Conservation (phyloP, 805 yeast species). For the Diddensiella santjacobensis region DNA sequence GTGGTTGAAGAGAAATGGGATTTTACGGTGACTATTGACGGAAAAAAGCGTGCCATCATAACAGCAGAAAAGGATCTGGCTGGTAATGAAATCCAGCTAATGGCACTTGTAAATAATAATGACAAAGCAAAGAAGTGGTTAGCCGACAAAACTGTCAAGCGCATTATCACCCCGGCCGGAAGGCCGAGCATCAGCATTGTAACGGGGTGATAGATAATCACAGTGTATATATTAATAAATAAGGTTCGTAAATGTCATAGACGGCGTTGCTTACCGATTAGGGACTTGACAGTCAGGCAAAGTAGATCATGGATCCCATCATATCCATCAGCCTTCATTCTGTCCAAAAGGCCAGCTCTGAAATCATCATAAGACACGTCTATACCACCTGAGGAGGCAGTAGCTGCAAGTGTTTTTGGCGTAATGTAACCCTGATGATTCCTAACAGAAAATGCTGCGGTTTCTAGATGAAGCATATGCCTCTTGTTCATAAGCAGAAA, state of each 20-base stretch:
- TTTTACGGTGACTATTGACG: slow-evolving; percentile 17
- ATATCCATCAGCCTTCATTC: slow-evolving; percentile 9
- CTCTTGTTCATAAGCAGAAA: slow-evolving; percentile 1
- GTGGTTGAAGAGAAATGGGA: slow-evolving; percentile 4
- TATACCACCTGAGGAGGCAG: neutral
- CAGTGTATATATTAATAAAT: slow-evolving; percentile 4
- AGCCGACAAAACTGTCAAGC: slow-evolving; percentile 42
- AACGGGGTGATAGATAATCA: slow-evolving; percentile 7
- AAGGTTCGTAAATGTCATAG: slow-evolving; percentile 6
- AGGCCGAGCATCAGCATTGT: slow-evolving; percentile 23
- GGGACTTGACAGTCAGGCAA: neutral
- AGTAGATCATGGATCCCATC: neutral
- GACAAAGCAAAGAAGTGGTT: slow-evolving; percentile 44
- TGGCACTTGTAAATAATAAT: slow-evolving; percentile 35
- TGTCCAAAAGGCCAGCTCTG: slow-evolving; percentile 2
- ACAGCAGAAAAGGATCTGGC: slow-evolving; percentile 1
- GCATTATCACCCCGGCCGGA: slow-evolving; percentile 43
- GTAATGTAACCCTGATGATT: slow-evolving; percentile 4
- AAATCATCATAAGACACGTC: slow-evolving; percentile 12
- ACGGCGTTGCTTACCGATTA: neutral
- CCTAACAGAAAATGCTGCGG: neutral
- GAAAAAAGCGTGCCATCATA: slow-evolving; percentile 18
- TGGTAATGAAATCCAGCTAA: slow-evolving; percentile 34
- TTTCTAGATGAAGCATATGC: neutral
- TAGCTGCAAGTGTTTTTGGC: neutral